phyloP scores from a whole-genome alignment of 257 asterid species.

The Salvia hispanica region DNA sequence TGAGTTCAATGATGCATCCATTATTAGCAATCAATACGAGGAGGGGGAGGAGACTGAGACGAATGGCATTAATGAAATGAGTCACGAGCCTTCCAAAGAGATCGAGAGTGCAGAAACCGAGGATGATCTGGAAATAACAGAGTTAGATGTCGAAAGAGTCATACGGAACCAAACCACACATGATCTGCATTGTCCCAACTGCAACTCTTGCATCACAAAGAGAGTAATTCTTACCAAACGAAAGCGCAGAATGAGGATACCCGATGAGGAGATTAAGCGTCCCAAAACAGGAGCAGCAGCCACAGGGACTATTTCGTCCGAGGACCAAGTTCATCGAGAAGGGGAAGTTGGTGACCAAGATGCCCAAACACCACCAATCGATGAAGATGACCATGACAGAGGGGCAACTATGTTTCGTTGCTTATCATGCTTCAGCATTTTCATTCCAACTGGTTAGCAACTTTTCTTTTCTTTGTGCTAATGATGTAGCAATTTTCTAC shows the following conservation, averaged over 20 bases:
- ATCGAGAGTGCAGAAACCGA: conserved; percentile 57
- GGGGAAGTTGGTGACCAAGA: conserved; percentile 34
- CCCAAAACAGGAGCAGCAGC: conserved; percentile 42
- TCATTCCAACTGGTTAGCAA: conserved; percentile 68
- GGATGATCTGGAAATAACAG: conserved; percentile 49
- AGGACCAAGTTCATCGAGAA: conserved; percentile 29
- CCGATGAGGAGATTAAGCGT: conserved; percentile 52
- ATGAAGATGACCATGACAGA: conserved; percentile 43
- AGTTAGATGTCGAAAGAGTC: conserved; percentile 65
- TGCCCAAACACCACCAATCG: conserved; percentile 33
- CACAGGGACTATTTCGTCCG: conserved; percentile 29
- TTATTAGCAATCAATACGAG: conserved; percentile 26
- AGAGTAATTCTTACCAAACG: conserved; percentile 84
- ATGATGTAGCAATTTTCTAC: neutral
- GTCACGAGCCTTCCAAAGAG: conserved; percentile 43
- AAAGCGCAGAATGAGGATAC: conserved; percentile 53
- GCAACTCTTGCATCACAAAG: conserved; percentile 86
- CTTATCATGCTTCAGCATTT: conserved; percentile 87
- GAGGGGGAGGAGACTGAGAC: conserved; percentile 33
- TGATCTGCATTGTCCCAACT: conserved; percentile 85
- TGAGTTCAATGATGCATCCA: conserved; percentile 34
- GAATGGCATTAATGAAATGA: conserved; percentile 17
- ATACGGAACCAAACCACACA: conserved; percentile 70
- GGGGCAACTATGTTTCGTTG: conserved; percentile 80
- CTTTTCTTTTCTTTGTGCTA: conserved; percentile 20